These are phyloP conservation scores for Bryum argenteum DNA, from an alignment of 225 moss, liverwort and hornwort genomes.

Conservation along the genomic window DNA sequence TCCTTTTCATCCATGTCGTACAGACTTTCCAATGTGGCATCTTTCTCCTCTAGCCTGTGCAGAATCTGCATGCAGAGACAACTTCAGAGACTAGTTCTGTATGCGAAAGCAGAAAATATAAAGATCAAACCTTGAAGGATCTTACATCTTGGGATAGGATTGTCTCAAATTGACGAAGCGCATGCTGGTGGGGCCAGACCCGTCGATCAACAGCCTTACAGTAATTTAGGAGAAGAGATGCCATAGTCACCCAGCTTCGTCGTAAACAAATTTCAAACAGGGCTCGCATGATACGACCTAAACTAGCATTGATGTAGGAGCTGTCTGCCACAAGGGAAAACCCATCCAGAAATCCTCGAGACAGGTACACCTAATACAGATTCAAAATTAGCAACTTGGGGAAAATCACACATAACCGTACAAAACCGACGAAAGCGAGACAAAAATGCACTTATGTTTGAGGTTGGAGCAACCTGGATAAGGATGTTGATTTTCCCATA, in stretches of 20 bases:
- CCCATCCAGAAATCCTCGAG: slow-evolving; percentile 89
- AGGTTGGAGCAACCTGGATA: slow-evolving; percentile 69
- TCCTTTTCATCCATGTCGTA: slow-evolving; percentile 97
- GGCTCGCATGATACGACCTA: slow-evolving; percentile 98
- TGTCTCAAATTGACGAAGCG: slow-evolving; percentile 89
- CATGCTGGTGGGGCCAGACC: slow-evolving; percentile 98
- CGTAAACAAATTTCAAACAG: slow-evolving; percentile 94
- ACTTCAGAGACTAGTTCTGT: slow-evolving; percentile 1
- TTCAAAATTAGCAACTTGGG: slow-evolving; percentile 32
- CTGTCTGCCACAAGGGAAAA: slow-evolving; percentile 98
- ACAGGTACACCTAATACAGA: slow-evolving; percentile 75
- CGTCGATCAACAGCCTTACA: slow-evolving; percentile 98
- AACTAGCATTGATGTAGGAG: slow-evolving; percentile 97
- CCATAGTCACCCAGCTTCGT: slow-evolving; percentile 97
- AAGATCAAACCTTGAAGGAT: slow-evolving; percentile 10
- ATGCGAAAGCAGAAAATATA: slow-evolving; percentile 3
- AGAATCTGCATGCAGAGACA: slow-evolving; percentile 58
- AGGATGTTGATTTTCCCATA: slow-evolving; percentile 96
- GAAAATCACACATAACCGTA: not conserved
- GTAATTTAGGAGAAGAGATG: slow-evolving; percentile 87
- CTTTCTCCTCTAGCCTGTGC: slow-evolving; percentile 87
- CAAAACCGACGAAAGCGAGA: slow-evolving; percentile 15
- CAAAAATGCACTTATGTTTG: slow-evolving; percentile 17
- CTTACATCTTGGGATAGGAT: slow-evolving; percentile 88
- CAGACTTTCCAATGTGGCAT: slow-evolving; percentile 73